Base-by-base conservation (phyloP, 2,329 filamentous ascomycete species). In the Ophiostoma australiae region DNA sequence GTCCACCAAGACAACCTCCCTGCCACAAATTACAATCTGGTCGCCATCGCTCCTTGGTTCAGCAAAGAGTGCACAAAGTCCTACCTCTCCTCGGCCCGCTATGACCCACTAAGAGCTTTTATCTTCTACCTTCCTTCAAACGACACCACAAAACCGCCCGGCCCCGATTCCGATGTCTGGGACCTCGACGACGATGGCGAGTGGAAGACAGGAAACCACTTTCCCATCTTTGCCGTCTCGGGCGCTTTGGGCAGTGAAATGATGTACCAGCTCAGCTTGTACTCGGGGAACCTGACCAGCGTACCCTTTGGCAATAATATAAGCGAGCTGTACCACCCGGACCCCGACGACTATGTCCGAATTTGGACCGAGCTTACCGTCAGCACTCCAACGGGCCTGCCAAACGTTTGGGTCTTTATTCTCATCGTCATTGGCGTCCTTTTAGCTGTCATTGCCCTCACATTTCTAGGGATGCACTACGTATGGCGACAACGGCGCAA, bases 31-130 rank as follows among this genome's bases (percentile, higher is more conserved):
- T 93, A 92, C 78, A 88, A 90, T 70, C 83, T 93, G 69, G 87
- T 97, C 75, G 94, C 91, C 37, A 81, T 97, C 70, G 94, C 92
- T 33, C 94, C 94, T 37, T 98, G 94, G 94, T 88, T 93, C 75
- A 91, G 85, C 73, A 81, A 85, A 8, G 82, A 87, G 35, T 99
- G 94, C 78, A 91, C 92, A 15, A 80, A 84, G 70, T 86, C 90
- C 65, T 97, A 93, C 78, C 84, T 98, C 67, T 80, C 84, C 23
- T 84, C 86, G 27, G 85, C 86, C n/a, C 81, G 83, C 41, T 76
- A 80, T 70, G 87, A 89, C 74, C 84, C 87, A 33, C 83, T 90
- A 11, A 85, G 87, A 61, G 88, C 82, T 31, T 86, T 91, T 76
- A 81, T 91, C 55, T 89, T 90, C 75, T 91, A 89, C 78, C 82